A percentile compares a stretch with the other conserved stretches of the same genome.
phyloP scores from a whole-genome alignment of 2,329 filamentous ascomycete species.

The Knoxdaviesia capensis region DNA sequence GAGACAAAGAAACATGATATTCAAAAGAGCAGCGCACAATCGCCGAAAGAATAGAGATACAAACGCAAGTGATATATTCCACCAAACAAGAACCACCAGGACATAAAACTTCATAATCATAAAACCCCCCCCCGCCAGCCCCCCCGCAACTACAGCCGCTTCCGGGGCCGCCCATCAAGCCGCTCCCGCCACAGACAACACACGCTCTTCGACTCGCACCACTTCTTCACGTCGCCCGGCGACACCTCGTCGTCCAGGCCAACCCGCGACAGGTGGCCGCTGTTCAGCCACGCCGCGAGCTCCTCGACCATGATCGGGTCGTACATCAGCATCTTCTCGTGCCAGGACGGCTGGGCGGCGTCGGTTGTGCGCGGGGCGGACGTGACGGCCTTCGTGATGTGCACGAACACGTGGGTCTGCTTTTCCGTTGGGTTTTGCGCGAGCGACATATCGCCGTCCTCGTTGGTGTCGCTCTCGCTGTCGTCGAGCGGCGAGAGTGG shows the following conservation, averaged over 20 bases:
- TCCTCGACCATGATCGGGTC: constrained; percentile 83
- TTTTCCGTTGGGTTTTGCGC: constrained; percentile 17
- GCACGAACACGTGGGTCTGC: constrained; percentile 24
- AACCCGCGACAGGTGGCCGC: constrained; percentile 39
- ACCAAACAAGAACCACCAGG: too few species aligned
- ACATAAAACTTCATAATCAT: too few species aligned
- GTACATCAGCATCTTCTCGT: constrained; percentile 86
- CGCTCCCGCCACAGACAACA: constrained; percentile 59
- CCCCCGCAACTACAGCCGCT: constrained; percentile 15
- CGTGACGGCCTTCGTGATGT: constrained; percentile 34
- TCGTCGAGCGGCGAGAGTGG: too few species aligned
- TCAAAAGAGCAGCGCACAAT: too few species aligned
- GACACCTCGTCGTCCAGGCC: constrained; percentile 46
- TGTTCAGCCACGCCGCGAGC: constrained; percentile 64
- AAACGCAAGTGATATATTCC: too few species aligned
- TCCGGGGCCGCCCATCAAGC: constrained; percentile 29
- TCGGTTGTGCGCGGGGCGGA: constrained; percentile 28
- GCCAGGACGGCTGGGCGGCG: constrained; percentile 44
- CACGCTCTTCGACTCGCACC: constrained; percentile 76
- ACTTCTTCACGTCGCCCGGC: constrained; percentile 53
- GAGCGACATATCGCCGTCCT: constrained; percentile 24
- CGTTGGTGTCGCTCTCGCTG: constrained; percentile 10
- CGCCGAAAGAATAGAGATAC: too few species aligned
- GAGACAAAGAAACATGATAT: too few species aligned
- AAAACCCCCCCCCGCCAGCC: too few species aligned